These are phyloP conservation scores for Aspergillus sp. DNA, from an alignment of 2,329 filamentous ascomycete genomes.

Conservation along the genomic window DNA sequence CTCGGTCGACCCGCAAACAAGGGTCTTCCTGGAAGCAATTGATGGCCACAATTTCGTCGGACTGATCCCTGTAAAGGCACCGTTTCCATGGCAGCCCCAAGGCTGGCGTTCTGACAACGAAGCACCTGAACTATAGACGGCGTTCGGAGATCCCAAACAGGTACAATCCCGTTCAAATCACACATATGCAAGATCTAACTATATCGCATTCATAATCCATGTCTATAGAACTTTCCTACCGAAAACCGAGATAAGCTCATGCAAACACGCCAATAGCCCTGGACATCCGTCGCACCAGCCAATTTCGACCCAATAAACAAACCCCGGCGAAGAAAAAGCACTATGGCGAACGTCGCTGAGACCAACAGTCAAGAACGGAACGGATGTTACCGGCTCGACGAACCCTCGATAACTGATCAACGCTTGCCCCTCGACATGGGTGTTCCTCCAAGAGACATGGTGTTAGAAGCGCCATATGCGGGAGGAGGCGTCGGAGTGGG, in stretches of 20 bases:
- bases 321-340: too few relatives aligned
- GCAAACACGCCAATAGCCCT: neutral
- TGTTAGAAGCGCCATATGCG: slow-evolving; percentile 38
- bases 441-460: slow-evolving; percentile 32
- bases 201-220: neutral
- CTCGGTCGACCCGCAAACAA: neutral
- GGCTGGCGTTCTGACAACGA: too few relatives aligned
- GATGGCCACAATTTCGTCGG: neutral
- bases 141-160: too few relatives aligned
- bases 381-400: neutral
- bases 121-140: too few relatives aligned
- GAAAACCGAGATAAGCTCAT: neutral
- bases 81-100: too few relatives aligned
- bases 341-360: neutral
- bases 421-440: slow-evolving; percentile 33
- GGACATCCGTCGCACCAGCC: neutral
- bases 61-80: too few relatives aligned
- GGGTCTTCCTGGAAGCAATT: neutral
- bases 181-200: too few relatives aligned
- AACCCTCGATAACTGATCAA: neutral
- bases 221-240: neutral
- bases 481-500: slow-evolving; percentile 40
- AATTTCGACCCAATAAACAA: neutral
- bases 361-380: neutral
- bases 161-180: too few relatives aligned